These are phyloP conservation scores for Phytophthora podocarpi DNA, from an alignment of 352 stramenopile genomes.

Conservation along the genomic window DNA sequence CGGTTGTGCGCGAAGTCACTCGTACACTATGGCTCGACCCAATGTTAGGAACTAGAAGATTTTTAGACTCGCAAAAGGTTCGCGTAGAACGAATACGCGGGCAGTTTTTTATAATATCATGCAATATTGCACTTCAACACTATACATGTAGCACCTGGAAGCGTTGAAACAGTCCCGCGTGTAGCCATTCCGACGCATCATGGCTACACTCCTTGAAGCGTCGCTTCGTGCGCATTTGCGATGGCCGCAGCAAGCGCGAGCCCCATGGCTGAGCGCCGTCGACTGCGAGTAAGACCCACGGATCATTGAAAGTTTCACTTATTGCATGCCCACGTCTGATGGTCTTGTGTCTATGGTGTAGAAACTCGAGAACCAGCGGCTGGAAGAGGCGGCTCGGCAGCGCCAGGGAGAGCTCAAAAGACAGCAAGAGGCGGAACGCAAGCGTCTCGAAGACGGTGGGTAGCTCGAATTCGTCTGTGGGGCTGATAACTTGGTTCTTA, in stretches of 20 bases:
- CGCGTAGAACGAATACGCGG: constrained; percentile 34
- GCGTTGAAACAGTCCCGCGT: neutral
- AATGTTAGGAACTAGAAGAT: constrained; percentile 39
- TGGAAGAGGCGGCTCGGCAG: constrained; percentile 58
- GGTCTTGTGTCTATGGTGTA: constrained; percentile 16
- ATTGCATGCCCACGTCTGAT: neutral
- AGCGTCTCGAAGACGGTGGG: constrained; percentile 55
- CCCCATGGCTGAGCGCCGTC: constrained; percentile 44
- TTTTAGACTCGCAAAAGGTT: constrained; percentile 25
- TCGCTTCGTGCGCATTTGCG: neutral
- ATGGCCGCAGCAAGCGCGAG: constrained; percentile 16
- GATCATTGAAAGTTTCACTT: neutral
- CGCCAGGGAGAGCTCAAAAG: constrained; percentile 49
- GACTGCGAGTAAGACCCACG: constrained; percentile 35
- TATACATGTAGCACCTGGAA: neutral
- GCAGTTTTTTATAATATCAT: constrained; percentile 32
- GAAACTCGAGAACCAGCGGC: constrained; percentile 77
- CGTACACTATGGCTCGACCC: constrained; percentile 15
- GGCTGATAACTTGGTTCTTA: neutral
- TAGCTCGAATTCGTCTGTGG: neutral
- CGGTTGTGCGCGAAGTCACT: neutral
- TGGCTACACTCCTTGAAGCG: constrained; percentile 13
- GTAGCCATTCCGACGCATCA: neutral
- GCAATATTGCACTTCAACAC: neutral
- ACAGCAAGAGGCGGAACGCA: constrained; percentile 48